A percentile compares a stretch with the other conserved stretches of the same genome.
These are phyloP conservation scores for Apiotrichum mycotoxinovorans DNA, from an alignment of 1,284 basidiomycete genomes.

Conservation along the genomic window DNA sequence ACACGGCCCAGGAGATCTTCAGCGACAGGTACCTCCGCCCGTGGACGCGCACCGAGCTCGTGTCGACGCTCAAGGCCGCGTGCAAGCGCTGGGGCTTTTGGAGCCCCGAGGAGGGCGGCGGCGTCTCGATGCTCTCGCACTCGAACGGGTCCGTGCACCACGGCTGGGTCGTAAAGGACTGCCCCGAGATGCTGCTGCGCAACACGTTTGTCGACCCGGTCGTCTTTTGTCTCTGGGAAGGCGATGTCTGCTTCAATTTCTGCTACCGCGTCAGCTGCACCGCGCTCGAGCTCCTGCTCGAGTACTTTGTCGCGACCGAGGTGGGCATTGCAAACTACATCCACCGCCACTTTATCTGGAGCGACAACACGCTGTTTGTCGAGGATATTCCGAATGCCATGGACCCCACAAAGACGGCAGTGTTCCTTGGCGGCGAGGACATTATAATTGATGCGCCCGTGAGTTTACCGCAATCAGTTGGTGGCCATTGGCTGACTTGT, in stretches of 20 bases:
- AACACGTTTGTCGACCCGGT: slow-evolving; percentile 83
- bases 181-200: slow-evolving; percentile 64
- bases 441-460: slow-evolving; percentile 70
- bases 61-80: slow-evolving; percentile 59
- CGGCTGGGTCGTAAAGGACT: slow-evolving; percentile 64
- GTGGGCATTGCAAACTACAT: slow-evolving; percentile 80
- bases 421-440: slow-evolving; percentile 76
- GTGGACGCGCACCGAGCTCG: slow-evolving; percentile 61
- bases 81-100: slow-evolving; percentile 63
- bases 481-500: background rate
- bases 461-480: slow-evolving; percentile 18
- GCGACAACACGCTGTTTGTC: slow-evolving; percentile 80
- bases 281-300: slow-evolving; percentile 73
- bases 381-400: slow-evolving; percentile 76
- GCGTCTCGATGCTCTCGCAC: slow-evolving; percentile 76
- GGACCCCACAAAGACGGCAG: slow-evolving; percentile 56
- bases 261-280: slow-evolving; percentile 63
- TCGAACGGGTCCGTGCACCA: slow-evolving; percentile 60
- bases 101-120: slow-evolving; percentile 44
- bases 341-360: slow-evolving; percentile 65
- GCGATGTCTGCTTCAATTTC: slow-evolving; percentile 85
- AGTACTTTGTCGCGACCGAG: slow-evolving; percentile 80
- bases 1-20: slow-evolving; percentile 79
- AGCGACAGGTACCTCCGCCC: slow-evolving; percentile 68
- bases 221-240: slow-evolving; percentile 82